Conservation (phyloP, 805 yeast genomes). For the Monosporozyma unispora region DNA sequence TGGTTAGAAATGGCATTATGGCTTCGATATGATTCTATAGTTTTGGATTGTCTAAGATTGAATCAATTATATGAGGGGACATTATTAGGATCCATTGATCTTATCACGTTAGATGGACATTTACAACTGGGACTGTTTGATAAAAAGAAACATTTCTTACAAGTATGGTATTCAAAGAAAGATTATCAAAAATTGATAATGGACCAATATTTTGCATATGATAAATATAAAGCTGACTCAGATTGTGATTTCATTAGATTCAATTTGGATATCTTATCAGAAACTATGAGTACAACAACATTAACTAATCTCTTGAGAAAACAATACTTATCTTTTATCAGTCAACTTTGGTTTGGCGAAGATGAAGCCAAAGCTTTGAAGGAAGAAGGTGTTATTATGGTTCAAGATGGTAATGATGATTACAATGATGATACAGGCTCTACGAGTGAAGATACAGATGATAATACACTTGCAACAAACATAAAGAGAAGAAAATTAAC, state of each 20-base stretch:
- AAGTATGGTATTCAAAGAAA: slow-evolving; percentile 21
- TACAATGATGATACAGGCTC: neutral
- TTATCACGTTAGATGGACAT: slow-evolving; percentile 15
- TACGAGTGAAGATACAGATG: neutral
- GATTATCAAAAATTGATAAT: slow-evolving; percentile 21
- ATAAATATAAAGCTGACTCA: slow-evolving; percentile 5
- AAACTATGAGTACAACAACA: neutral
- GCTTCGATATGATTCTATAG: slow-evolving; percentile 25
- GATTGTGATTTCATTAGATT: neutral
- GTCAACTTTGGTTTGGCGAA: neutral
- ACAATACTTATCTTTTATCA: slow-evolving; percentile 6
- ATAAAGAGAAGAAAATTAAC: neutral
- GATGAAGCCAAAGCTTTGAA: neutral
- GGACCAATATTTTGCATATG: slow-evolving; percentile 5
- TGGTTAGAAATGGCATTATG: slow-evolving; percentile 23
- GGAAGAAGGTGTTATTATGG: neutral
- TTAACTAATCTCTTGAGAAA: slow-evolving; percentile 3
- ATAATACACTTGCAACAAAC: neutral
- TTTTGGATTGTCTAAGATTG: slow-evolving; percentile 23
- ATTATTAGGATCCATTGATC: slow-evolving; percentile 17
- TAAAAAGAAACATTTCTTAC: slow-evolving; percentile 13
- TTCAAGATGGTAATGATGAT: neutral
- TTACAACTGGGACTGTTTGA: slow-evolving; percentile 18
- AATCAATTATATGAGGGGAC: slow-evolving; percentile 19
- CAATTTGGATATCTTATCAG: neutral